These are phyloP conservation scores for Cladosporium oxysporum DNA, from an alignment of 2,329 filamentous ascomycete species.

Conservation along the genomic window DNA sequence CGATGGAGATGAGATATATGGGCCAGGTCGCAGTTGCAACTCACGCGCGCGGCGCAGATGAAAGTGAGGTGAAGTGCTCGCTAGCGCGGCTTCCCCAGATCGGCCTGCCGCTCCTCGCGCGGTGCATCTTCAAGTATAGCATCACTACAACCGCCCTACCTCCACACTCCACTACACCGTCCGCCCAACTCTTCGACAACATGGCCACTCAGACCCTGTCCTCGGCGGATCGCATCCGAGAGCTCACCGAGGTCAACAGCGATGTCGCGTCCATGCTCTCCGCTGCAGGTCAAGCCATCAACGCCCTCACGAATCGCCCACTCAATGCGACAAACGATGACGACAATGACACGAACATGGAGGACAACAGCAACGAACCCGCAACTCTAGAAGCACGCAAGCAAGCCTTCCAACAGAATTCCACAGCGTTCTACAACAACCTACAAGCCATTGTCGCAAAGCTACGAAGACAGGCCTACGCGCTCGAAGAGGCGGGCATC, in stretches of 20 bases:
- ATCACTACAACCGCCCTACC: background rate
- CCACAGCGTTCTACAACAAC: conserved; percentile 66
- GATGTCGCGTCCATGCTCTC: conserved; percentile 58
- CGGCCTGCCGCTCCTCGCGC: background rate
- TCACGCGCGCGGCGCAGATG: background rate
- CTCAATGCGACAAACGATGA: conserved; percentile 34
- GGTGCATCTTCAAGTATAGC: background rate
- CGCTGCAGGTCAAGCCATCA: conserved; percentile 63
- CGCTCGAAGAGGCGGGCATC: conserved; percentile 78
- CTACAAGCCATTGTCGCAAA: conserved; percentile 74
- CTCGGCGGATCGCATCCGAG: conserved; percentile 74
- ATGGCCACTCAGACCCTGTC: conserved; percentile 50
- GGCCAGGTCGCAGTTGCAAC: background rate
- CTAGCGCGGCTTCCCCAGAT: conserved; percentile 8
- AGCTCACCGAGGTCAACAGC: conserved; percentile 75
- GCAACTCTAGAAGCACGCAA: conserved; percentile 56
- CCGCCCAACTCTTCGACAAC: background rate
- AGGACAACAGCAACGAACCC: conserved; percentile 56
- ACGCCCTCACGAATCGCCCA: conserved; percentile 60
- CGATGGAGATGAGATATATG: background rate
- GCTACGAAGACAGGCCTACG: conserved; percentile 74
- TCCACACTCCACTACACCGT: background rate
- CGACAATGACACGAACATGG: conserved; percentile 38
- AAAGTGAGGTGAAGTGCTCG: conserved; percentile 12
- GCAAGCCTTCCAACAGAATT: conserved; percentile 57